Base-by-base conservation (phyloP, 805 yeast genomes). In the Sungouiella blattae region DNA sequence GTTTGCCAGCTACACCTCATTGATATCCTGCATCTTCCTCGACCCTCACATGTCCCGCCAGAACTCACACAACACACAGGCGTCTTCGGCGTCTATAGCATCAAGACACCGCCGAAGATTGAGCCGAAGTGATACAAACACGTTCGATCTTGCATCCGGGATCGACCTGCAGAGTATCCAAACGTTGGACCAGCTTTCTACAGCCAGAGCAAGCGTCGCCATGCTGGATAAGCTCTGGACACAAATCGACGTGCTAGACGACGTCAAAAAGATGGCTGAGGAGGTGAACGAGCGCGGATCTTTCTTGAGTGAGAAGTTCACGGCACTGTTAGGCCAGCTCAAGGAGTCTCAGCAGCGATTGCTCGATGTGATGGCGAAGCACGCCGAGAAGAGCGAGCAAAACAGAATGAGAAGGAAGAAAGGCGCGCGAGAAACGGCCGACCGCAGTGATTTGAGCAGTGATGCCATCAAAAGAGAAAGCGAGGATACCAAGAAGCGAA, bases 151-250 rank as follows among this genome's bases (percentile, higher is more conserved):
- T n/a, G 22, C 36, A 20, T 46, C 36, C 18, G 35, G 18, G 11
- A 26, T 26, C 22, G 49, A 44, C 32, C 28, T 41, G 18, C 35
- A 53, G 30, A 44, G 56, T 40, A 18, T 52, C 5, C 56, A 62
- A 23, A 51, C 65, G 3, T 42, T 58, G 12, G 86, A 80, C 51
- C 66, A 66, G 42, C 57, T 78, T 3, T 75, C 80, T 7, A 62
- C 76, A 4, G 74, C 78, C 0, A 60, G 66, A 33, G 86, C 87
- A 6, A 66, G 69, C 31, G 80, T 77, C 14, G 80, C 84, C 35
- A 65, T 75, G 41, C 88, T 80, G 60, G 95, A 86, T 58, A 72
- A 74, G 50, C 67, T 86, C 30, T 89, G 95, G 95, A 80, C 91
- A 5, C 94, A 87, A 47, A 80, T 88, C 32, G 95, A 85, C 49